Base-by-base conservation (phyloP, 1,284 basidiomycete species). In the Pascua guehoae region DNA sequence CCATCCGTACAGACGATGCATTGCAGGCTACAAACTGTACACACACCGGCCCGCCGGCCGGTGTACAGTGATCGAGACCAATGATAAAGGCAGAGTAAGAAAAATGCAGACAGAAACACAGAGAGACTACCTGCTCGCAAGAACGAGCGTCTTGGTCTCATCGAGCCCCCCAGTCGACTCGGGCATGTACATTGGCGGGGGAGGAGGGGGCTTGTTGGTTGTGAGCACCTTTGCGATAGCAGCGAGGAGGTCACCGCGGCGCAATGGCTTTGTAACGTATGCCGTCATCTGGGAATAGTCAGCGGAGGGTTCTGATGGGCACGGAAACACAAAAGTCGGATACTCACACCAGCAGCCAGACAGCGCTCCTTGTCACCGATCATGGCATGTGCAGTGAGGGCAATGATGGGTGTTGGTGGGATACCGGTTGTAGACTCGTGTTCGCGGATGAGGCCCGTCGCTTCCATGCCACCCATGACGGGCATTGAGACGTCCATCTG, bases 401-500 rank as follows among this genome's bases (percentile, higher is more conserved):
- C 95, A 66, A 98, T 92, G 68, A 98, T 98, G 0, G 96, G 95
- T 11, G 88, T 91, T 9, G 86, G 82, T 32, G 85, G 78, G 42
- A 91, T 80, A 18, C 84, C 83, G 60, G 86, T 84, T 60, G 86
- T 82, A 68, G 83, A 81, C 79, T 98, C 96, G 74, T 88, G 92
- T 50, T 79, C 74, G 47, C 82, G 77, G 52, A 84, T 83, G 55
- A 72, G 59, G 12, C 72, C 73, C 1, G 81, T 81, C n/a, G 79
- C 77, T 65, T 81, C 80, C 67, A 81, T 79, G 39, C 80, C 80
- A 11, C 80, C 79, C 77, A 81, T 94, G 79, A 94, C 88, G 12
- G 92, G 93, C 93, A 96, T 96, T 5, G 90, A 94, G 16, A 98
- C 90, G 70, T 98, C 95, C 96, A 98, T 98, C 85, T 96, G 65